These are phyloP conservation scores for Penicillium ucsense DNA, from an alignment of 495 filamentous ascomycete species.

Conservation along the genomic window DNA sequence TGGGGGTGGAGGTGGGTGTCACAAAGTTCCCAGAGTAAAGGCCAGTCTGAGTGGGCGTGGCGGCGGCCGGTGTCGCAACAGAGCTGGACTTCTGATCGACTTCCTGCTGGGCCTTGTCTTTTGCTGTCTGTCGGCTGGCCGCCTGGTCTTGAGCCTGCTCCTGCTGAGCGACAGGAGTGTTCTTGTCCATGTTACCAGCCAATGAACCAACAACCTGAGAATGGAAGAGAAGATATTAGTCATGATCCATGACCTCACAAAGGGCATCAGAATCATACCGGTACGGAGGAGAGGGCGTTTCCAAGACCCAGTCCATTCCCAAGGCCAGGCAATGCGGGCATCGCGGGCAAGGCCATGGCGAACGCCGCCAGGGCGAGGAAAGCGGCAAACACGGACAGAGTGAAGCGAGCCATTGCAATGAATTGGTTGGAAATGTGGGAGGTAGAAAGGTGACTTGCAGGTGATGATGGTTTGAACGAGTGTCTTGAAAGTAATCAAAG, in stretches of 20 bases:
- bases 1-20: slow-evolving; percentile 14
- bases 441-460: slow-evolving; percentile 6
- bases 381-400: slow-evolving; percentile 21
- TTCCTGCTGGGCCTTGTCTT: neutral
- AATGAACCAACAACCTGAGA: too few relatives aligned
- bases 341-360: slow-evolving; percentile 23
- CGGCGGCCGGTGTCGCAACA: neutral
- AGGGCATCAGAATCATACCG: slow-evolving; percentile 6
- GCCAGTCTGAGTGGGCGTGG: slow-evolving; percentile 12
- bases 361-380: slow-evolving; percentile 23
- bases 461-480: slow-evolving; percentile 3
- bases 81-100: slow-evolving; percentile 2
- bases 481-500: slow-evolving; percentile 3
- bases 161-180: too few relatives aligned
- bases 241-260: neutral
- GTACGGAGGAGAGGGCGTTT: slow-evolving; percentile 9
- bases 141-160: too few relatives aligned
- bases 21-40: slow-evolving; percentile 15
- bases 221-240: neutral
- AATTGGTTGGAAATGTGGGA: neutral
- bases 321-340: slow-evolving; percentile 9
- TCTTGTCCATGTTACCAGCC: too few relatives aligned
- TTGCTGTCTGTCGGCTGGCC: too few relatives aligned
- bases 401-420: slow-evolving; percentile 30
- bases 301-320: slow-evolving; percentile 1